A percentile compares a stretch with the other conserved stretches of the same genome.
These are phyloP conservation scores for Coelastrella sp. DNA, from an alignment of 139 green algal genomes.

Conservation along the genomic window DNA sequence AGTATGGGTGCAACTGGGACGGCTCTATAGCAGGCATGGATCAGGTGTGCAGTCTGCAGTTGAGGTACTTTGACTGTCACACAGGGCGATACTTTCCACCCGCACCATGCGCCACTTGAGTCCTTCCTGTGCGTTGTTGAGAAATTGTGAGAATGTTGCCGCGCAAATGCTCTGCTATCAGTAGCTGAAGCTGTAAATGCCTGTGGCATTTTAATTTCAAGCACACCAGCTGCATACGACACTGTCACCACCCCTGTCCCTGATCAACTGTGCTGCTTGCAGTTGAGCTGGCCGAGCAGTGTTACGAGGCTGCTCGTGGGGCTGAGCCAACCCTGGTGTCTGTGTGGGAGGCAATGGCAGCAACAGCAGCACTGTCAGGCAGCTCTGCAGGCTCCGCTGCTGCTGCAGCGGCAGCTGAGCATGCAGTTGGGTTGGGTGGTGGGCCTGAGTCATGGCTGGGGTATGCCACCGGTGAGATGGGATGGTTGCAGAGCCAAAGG, in stretches of 20 bases:
- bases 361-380: conserved; percentile 21
- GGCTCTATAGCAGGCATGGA: conserved; percentile 68
- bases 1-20: conserved; percentile 78
- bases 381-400: conserved; percentile 21
- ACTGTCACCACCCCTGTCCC: too few relatives aligned
- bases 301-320: conserved; percentile 72
- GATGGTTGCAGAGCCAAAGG: neutral
- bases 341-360: conserved; percentile 85
- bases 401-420: conserved; percentile 31
- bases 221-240: too few relatives aligned
- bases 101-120: too few relatives aligned
- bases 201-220: too few relatives aligned
- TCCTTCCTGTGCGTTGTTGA: too few relatives aligned
- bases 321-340: conserved; percentile 67
- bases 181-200: too few relatives aligned
- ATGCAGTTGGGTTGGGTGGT: conserved; percentile 70
- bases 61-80: neutral
- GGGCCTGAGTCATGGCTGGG: conserved; percentile 57
- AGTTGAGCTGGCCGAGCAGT: conserved; percentile 57
- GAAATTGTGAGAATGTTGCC: too few relatives aligned
- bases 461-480: conserved; percentile 38
- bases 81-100: neutral
- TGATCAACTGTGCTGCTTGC: neutral
- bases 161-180: too few relatives aligned
- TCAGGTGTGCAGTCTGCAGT: conserved; percentile 29